phyloP scores from a whole-genome alignment of 2,329 filamentous ascomycete species.

The Talaromyces sp. region DNA sequence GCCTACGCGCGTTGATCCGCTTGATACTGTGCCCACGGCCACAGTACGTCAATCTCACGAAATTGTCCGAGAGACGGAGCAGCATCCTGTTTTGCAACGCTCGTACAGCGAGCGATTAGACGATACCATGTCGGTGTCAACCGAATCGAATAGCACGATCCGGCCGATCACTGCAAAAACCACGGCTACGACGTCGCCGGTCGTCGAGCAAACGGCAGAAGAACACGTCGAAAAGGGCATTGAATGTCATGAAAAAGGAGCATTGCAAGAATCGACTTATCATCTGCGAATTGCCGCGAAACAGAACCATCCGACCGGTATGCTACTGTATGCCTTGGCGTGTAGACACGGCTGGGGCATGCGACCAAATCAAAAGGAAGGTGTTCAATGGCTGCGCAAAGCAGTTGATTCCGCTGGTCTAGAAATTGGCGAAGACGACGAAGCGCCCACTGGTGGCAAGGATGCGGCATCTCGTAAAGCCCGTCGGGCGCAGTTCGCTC shows the following conservation, averaged over 20 bases:
- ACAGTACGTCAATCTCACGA: slow-evolving; percentile 18
- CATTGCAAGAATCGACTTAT: slow-evolving; percentile 90
- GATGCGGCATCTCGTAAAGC: slow-evolving; percentile 71
- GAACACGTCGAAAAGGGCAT: slow-evolving; percentile 91
- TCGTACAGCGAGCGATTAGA: slow-evolving; percentile 30
- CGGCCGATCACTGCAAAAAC: slow-evolving; percentile 39
- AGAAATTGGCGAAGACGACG: slow-evolving; percentile 77
- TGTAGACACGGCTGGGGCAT: slow-evolving; percentile 98
- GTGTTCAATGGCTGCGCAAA: slow-evolving; percentile 86
- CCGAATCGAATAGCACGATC: slow-evolving; percentile 65
- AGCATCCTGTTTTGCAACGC: slow-evolving; percentile 22
- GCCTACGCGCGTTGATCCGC: slow-evolving; percentile 18
- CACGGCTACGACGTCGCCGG: slow-evolving; percentile 28
- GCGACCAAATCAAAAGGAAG: slow-evolving; percentile 85
- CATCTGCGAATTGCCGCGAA: slow-evolving; percentile 87
- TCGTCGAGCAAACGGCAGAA: slow-evolving; percentile 54
- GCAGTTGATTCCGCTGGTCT: slow-evolving; percentile 80
- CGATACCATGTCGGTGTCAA: slow-evolving; percentile 54
- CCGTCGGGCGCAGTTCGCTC: slow-evolving; percentile 86
- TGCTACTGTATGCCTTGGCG: slow-evolving; percentile 92
- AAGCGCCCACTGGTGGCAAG: slow-evolving; percentile 48
- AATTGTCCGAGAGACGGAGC: slow-evolving; percentile 10
- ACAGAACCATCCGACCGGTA: slow-evolving; percentile 83
- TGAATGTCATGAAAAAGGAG: slow-evolving; percentile 81
- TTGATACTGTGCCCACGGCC: slow-evolving; percentile 14